phyloP scores from a whole-genome alignment of 179 eudicot species.

The Drosera spatulata region DNA sequence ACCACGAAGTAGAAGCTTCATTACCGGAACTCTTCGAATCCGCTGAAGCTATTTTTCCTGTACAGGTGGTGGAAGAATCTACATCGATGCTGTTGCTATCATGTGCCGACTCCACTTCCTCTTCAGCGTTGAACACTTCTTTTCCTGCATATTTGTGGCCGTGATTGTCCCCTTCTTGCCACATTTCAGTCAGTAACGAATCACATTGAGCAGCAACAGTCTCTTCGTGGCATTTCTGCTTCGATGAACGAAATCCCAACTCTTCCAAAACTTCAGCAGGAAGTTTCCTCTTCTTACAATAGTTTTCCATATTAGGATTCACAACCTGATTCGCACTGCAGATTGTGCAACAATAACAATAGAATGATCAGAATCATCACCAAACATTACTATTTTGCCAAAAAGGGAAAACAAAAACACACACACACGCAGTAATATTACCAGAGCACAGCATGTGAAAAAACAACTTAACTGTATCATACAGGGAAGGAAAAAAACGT shows the following conservation, averaged over 20 bases:
- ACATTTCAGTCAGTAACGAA: slow-evolving; percentile 1
- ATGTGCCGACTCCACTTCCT: slow-evolving; percentile 4
- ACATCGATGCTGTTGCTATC: slow-evolving; percentile 6
- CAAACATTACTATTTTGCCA: too few relatives aligned
- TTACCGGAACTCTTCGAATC: neutral
- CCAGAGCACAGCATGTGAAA: too few relatives aligned
- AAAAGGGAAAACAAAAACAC: too few relatives aligned
- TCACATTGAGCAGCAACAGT: neutral
- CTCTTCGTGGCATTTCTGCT: neutral
- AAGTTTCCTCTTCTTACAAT: slow-evolving; percentile 7
- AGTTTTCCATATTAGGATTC: neutral
- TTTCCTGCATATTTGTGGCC: too few relatives aligned
- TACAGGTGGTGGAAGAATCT: neutral
- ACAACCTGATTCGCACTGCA: neutral
- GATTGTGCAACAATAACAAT: too few relatives aligned
- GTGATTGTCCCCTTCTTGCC: too few relatives aligned
- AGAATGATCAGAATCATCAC: too few relatives aligned
- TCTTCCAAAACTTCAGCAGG: slow-evolving; percentile 4
- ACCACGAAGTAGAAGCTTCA: slow-evolving; percentile 2
- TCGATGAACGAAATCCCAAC: neutral
- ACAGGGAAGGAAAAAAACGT: too few relatives aligned
- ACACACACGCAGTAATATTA: too few relatives aligned
- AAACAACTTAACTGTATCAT: too few relatives aligned
- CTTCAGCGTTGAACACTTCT: neutral
- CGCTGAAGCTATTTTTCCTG: neutral